Base-by-base conservation (phyloP, 495 filamentous ascomycete genomes). In the Talaromyces stipitatus region DNA sequence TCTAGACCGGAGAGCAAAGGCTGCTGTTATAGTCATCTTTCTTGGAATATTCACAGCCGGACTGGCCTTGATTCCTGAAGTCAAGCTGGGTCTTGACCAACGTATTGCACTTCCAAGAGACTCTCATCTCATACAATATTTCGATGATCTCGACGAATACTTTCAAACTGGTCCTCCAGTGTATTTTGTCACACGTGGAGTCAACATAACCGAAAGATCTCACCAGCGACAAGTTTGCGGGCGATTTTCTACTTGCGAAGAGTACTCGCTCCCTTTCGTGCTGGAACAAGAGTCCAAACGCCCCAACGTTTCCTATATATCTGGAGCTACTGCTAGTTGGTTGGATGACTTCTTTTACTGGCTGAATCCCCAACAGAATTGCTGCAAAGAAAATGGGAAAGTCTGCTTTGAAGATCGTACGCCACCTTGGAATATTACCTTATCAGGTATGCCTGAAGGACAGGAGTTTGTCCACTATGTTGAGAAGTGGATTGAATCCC, bases 331-430 rank as follows among this genome's bases (percentile, higher is more conserved):
- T 4, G 94, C 94, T 18, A 96, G 89, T 66, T 98, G 94, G 94
- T 78, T 98, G 27, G 94, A 98, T 67, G 94, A 98, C 64, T 96
- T 89, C 70, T 89, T 97, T 71, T 83, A 88, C 59, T 98, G 95
- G 95, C 77, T 97, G 12, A 94, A 97, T 61, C 95, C 95, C 0
- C 86, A 91, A 55, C 85, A 89, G 48, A 75, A 80, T 45, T 97
- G 95, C 72, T 97, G 95, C 63, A 72, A 79, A 51, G 78, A 81
- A 54, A 72, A 86, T 58, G 76, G 74, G 43, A 80, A 84, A 62
- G 70, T 84, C 5, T 98, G 94, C 72, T 96, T 98, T 63, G 78
- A 78, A 28, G 76, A 83, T 55, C 84, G 92, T 7, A 64, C 83
- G 24, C 89, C 90, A 2, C 70, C 83, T 0, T 97, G 92, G 91